Conservation (phyloP, 2,329 filamentous ascomycete genomes). For the Monosporascus sp. region DNA sequence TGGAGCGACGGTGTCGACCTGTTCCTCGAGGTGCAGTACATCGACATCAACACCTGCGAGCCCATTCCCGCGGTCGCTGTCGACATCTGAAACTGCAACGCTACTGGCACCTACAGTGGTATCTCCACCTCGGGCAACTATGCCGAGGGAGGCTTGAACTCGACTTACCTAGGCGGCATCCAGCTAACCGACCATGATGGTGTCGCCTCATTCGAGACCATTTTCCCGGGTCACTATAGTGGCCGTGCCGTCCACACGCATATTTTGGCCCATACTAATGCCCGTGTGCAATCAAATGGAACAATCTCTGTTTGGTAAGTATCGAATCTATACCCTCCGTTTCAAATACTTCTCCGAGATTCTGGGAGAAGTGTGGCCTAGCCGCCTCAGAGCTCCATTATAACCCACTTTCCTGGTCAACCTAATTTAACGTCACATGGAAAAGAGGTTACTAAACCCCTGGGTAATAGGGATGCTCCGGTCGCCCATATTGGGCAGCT, state of each 20-base stretch:
- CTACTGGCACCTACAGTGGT: constrained; percentile 35
- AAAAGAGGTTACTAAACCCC: background rate
- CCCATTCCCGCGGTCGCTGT: constrained; percentile 35
- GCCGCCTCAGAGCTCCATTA: too few relatives aligned
- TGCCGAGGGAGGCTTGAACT: constrained; percentile 29
- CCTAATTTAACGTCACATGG: too few relatives aligned
- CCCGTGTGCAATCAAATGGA: constrained; percentile 22
- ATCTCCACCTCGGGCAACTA: constrained; percentile 22
- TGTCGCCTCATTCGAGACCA: constrained; percentile 41
- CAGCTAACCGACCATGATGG: constrained; percentile 41
- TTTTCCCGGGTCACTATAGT: constrained; percentile 38
- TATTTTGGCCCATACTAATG: constrained; percentile 27
- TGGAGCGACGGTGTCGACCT: constrained; percentile 35
- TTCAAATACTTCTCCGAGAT: background rate
- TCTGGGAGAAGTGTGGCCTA: background rate
- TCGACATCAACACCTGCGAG: constrained; percentile 42
- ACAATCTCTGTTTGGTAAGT: constrained; percentile 23
- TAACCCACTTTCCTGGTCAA: too few relatives aligned
- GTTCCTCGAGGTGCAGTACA: constrained; percentile 40
- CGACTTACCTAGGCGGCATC: constrained; percentile 44
- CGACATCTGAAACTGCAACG: constrained; percentile 41
- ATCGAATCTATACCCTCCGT: background rate
- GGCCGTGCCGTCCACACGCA: constrained; percentile 38
- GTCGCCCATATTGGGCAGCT: constrained; percentile 29
- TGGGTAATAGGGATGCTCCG: constrained; percentile 14